phyloP scores from a whole-genome alignment of 2,329 filamentous ascomycete genomes.

The Aureobasidium sp. region DNA sequence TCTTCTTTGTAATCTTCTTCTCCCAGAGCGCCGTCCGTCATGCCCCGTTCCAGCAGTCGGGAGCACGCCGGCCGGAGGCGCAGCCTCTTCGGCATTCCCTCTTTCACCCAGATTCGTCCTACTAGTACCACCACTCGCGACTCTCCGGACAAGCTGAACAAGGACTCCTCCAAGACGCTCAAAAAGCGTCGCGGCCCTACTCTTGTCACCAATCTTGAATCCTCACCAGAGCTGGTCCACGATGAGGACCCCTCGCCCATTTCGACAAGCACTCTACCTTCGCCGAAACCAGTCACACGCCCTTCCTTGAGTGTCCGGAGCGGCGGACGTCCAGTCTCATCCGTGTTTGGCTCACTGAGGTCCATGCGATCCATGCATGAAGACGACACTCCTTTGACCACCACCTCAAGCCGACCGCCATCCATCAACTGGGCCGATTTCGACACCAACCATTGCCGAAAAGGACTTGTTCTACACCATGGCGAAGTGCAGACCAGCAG shows the following conservation, averaged over 20 bases:
- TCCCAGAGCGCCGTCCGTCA: slow-evolving; percentile 4
- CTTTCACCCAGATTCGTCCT: slow-evolving; percentile 23
- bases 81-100: slow-evolving; percentile 26
- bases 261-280: slow-evolving; percentile 18
- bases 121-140: slow-evolving; percentile 13
- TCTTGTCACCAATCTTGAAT: slow-evolving; percentile 18
- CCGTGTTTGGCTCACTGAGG: slow-evolving; percentile 52
- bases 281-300: slow-evolving; percentile 19
- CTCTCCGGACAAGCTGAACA: slow-evolving; percentile 16
- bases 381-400: slow-evolving; percentile 42
- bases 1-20: neutral
- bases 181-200: slow-evolving; percentile 27
- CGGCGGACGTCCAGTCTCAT: slow-evolving; percentile 33
- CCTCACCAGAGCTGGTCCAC: slow-evolving; percentile 19
- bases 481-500: slow-evolving; percentile 63
- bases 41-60: slow-evolving; percentile 15
- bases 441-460: slow-evolving; percentile 19
- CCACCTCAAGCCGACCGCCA: slow-evolving; percentile 43
- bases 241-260: slow-evolving; percentile 18
- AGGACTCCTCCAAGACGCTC: slow-evolving; percentile 23
- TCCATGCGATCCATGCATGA: slow-evolving; percentile 45
- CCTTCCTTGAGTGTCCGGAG: slow-evolving; percentile 24
- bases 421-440: slow-evolving; percentile 37
- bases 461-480: slow-evolving; percentile 50
- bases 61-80: slow-evolving; percentile 22